Percentiles rank a stretch among this genome's conserved stretches.
Evolutionary conservation across 257 asterid species (phyloP).

Genomic region (Perilla frutescens): DNA sequence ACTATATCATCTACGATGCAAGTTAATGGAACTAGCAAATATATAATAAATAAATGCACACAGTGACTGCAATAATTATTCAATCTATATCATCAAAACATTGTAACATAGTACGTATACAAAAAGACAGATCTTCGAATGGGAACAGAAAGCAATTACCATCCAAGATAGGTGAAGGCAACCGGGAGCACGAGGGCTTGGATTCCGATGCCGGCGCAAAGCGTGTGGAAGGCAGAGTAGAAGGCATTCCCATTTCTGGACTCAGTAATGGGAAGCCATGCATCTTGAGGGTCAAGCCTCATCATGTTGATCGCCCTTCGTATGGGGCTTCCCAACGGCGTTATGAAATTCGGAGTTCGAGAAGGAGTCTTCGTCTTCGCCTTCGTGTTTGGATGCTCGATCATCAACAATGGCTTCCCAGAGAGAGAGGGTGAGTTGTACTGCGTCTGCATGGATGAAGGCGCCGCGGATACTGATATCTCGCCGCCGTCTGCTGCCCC

Average conservation of each 20-base stretch:
- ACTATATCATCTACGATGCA: too few species aligned
- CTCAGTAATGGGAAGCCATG: constrained; percentile 77
- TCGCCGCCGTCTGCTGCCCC: constrained; percentile 26
- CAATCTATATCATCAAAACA: too few species aligned
- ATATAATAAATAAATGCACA: too few species aligned
- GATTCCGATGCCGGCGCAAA: constrained; percentile 70
- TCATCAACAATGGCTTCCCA: constrained; percentile 33
- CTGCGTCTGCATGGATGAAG: constrained; percentile 31
- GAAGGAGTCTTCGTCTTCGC: constrained; percentile 14
- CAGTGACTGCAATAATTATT: too few species aligned
- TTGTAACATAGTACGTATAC: too few species aligned
- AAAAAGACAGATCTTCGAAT: too few species aligned
- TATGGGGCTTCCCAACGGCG: constrained; percentile 46
- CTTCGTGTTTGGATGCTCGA: constrained; percentile 27
- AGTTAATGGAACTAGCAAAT: too few species aligned
- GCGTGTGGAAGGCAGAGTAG: constrained; percentile 69
- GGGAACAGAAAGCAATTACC: constrained; percentile 37
- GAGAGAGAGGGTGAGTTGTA: constrained; percentile 50
- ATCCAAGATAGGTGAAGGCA: constrained; percentile 73
- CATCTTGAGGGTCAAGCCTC: constrained; percentile 64
- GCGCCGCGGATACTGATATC: constrained; percentile 4
- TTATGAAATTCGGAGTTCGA: constrained; percentile 35
- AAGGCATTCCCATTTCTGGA: constrained; percentile 73
- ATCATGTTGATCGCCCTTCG: constrained; percentile 46
- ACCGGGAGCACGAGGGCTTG: constrained; percentile 77